Conservation (phyloP, 1,284 basidiomycete genomes). For the Dichomitus squalens region DNA sequence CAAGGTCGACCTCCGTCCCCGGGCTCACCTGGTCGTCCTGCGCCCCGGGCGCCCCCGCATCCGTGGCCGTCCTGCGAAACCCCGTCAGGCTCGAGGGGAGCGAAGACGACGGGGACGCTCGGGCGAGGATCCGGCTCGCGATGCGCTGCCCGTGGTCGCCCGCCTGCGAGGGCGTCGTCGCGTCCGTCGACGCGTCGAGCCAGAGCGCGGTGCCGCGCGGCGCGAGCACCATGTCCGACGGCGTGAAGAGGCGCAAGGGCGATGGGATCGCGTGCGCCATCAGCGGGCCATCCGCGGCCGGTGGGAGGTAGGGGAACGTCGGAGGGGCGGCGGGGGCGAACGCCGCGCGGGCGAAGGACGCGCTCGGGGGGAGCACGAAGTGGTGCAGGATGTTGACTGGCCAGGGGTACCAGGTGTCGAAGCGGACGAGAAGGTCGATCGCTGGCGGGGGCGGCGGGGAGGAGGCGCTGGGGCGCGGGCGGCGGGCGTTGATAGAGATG, state of each 20-base stretch:
- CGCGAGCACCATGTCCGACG: conserved; percentile 55
- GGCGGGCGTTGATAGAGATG: conserved; percentile 39
- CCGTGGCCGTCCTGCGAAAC: too few relatives aligned
- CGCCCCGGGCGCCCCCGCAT: too few relatives aligned
- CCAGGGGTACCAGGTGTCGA: conserved; percentile 64
- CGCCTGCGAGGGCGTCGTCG: conserved; percentile 36
- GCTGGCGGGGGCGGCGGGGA: conserved; percentile 32
- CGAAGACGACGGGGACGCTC: not conserved
- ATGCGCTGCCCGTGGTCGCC: conserved; percentile 59
- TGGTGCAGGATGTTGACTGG: conserved; percentile 68
- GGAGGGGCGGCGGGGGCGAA: conserved; percentile 26
- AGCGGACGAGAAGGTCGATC: conserved; percentile 59
- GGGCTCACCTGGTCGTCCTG: conserved; percentile 17
- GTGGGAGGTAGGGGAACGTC: conserved; percentile 12
- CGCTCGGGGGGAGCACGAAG: conserved; percentile 51
- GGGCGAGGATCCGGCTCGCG: conserved; percentile 43
- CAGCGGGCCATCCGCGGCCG: not conserved
- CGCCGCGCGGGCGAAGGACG: conserved; percentile 32
- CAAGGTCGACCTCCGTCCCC: conserved; percentile 8
- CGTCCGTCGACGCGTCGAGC: conserved; percentile 61
- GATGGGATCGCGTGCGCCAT: conserved; percentile 51
- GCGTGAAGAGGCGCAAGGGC: conserved; percentile 59
- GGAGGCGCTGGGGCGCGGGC: conserved; percentile 26
- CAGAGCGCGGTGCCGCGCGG: conserved; percentile 64
- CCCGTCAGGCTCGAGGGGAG: too few relatives aligned